phyloP scores from a whole-genome alignment of 2,329 filamentous ascomycete genomes.

The Daldinia sp. region DNA sequence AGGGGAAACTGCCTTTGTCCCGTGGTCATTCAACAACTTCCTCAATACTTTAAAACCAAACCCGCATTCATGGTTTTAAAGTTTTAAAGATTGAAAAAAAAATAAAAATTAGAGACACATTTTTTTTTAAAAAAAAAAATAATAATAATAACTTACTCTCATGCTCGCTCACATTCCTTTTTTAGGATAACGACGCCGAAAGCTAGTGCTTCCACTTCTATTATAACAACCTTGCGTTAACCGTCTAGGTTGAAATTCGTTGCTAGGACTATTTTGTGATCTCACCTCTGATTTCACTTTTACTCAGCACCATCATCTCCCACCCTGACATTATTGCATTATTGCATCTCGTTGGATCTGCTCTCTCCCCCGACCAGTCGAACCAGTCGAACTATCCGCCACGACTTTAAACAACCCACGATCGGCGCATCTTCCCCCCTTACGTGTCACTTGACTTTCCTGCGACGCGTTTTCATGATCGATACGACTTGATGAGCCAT shows the following conservation, averaged over 20 bases:
- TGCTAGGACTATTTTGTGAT: constrained; percentile 3
- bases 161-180: constrained; percentile 9
- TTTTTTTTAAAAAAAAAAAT: too few species aligned
- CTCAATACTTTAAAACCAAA: constrained; percentile 6
- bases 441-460: constrained; percentile 32
- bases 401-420: constrained; percentile 10
- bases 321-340: constrained; percentile 4
- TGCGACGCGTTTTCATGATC: constrained; percentile 40
- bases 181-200: constrained; percentile 6
- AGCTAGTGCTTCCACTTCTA: constrained; percentile 2
- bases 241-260: neutral
- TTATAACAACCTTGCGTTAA: constrained; percentile 2
- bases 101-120: too few species aligned
- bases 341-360: neutral
- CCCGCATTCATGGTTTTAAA: constrained; percentile 17
- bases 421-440: constrained; percentile 29
- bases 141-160: constrained; percentile 1
- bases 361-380: constrained; percentile 9
- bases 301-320: constrained; percentile 10
- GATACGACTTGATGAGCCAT: constrained; percentile 50
- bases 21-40: constrained; percentile 22
- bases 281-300: constrained; percentile 14
- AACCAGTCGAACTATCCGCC: neutral
- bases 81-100: neutral
- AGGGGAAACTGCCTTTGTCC: constrained; percentile 25